Base-by-base conservation (phyloP, 805 yeast species). In the Candida boleticola region DNA sequence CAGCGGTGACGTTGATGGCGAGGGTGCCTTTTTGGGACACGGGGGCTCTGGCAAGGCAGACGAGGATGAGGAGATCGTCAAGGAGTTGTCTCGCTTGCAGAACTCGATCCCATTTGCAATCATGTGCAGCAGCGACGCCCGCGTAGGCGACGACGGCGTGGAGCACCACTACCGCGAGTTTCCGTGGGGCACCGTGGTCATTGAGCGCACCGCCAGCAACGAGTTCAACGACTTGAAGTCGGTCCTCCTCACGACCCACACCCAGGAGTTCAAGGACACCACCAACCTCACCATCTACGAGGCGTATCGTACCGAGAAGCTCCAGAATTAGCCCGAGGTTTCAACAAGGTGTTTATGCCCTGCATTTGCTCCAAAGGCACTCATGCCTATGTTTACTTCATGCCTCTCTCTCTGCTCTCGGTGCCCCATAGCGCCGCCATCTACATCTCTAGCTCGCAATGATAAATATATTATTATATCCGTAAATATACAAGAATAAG, bases 11-110 rank as follows among this genome's bases (percentile, higher is more conserved):
- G 18, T 29, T 6, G 11, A 11, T 11, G 27, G 27, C 11, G 27
- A 50, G 64, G 59, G 51, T 75, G 66, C 47, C 68, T 66, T 47
- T 69, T 68, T 43, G 34, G 19, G 7, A 9, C 13, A 30, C 7
- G 18, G n/a, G 19, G 37, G 25, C 7, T 7, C 26, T 18, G 26
- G 17, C 7, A 9, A 7, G 5, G 29, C n/a, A 14, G 31, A 25
- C 14, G 33, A 18, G 16, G 40, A 37, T 19, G 33, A 29, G 7
- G 20, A 26, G 5, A 10, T 14, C 9, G 16, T 13, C 5, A 5
- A 7, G 5, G 39, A 36, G n/a, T 14, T 23, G 27, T 14, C 13
- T 9, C 26, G 26, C 6, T 38, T 56, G 6, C 60, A 58, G 36
- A 30, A 40, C 10, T 34, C 39, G 21, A 23, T 58, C 20, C 63